Conservation (phyloP, 495 filamentous ascomycete species). For the Xanthoparmelia taractica region DNA sequence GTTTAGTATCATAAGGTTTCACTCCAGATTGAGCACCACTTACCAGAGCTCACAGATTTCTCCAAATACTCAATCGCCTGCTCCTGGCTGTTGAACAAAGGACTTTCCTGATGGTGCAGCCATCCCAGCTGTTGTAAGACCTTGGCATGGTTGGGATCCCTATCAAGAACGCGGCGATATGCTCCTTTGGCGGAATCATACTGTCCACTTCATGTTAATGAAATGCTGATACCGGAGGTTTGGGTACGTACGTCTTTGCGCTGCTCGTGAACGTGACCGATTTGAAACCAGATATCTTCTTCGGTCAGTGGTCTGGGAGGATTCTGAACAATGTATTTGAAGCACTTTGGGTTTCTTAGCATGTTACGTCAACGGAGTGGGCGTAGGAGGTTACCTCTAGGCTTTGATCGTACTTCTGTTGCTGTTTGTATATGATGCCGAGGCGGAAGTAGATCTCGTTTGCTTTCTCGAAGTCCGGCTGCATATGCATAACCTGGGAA, state of each 20-base stretch:
- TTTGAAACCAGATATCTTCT: constrained; percentile 99
- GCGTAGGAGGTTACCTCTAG: constrained; percentile 61
- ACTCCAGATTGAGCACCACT: constrained; percentile 29
- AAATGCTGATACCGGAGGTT: background rate
- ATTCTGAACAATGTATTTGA: constrained; percentile 93
- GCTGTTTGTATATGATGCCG: constrained; percentile 98
- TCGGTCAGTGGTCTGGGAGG: constrained; percentile 90
- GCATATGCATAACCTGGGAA: constrained; percentile 98
- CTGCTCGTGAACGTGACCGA: constrained; percentile 97
- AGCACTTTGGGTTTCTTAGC: constrained; percentile 55
- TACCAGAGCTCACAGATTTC: constrained; percentile 91
- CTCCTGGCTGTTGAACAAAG: constrained; percentile 81
- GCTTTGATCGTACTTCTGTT: constrained; percentile 87
- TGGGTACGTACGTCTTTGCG: constrained; percentile 82
- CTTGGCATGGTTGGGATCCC: constrained; percentile 94
- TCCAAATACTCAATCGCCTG: constrained; percentile 94
- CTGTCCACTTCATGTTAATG: constrained; percentile 42
- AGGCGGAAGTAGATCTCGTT: constrained; percentile 99
- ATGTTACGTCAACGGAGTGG: background rate
- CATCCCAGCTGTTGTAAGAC: constrained; percentile 97
- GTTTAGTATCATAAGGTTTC: constrained; percentile 6
- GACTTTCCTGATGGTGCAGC: constrained; percentile 95
- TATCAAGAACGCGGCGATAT: constrained; percentile 87
- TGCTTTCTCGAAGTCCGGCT: constrained; percentile 95
- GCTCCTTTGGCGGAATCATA: constrained; percentile 87